A percentile compares a stretch with the other conserved stretches of the same genome.
Evolutionary conservation across 2,329 filamentous ascomycete species (phyloP).

Genomic region (Fusarium globosum): DNA sequence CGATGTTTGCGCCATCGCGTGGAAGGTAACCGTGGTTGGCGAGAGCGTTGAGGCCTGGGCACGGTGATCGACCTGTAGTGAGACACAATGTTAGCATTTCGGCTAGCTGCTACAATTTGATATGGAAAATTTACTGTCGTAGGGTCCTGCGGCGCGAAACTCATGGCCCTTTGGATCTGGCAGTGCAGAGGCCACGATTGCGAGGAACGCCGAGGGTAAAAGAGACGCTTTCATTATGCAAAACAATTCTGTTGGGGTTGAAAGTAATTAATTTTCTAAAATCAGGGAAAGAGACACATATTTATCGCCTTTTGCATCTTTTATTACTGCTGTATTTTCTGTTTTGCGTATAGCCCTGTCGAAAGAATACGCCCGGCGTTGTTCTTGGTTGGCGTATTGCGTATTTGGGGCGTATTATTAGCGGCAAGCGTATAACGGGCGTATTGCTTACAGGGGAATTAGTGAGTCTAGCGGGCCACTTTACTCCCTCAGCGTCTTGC

Average conservation of each 20-base stretch:
- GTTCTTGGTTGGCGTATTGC: not conserved
- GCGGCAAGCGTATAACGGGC: not conserved
- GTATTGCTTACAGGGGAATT: not conserved
- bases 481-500: not conserved
- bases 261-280: not conserved
- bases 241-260: too few relatives aligned
- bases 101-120: fast-evolving
- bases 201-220: not conserved
- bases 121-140: not conserved
- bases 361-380: not conserved
- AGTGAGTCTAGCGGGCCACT: not conserved
- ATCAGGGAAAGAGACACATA: not conserved
- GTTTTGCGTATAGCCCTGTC: not conserved
- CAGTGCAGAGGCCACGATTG: not conserved
- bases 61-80: not conserved
- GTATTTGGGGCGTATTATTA: not conserved
- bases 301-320: not conserved
- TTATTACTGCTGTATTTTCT: not conserved
- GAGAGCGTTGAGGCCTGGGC: not conserved
- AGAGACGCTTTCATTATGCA: not conserved
- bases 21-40: not conserved
- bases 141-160: not conserved
- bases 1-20: not conserved
- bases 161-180: not conserved
- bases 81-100: not conserved